A percentile compares a stretch with the other conserved stretches of the same genome.
phyloP scores from a whole-genome alignment of 441 rosid genomes.

The Isatis lusitanica region DNA sequence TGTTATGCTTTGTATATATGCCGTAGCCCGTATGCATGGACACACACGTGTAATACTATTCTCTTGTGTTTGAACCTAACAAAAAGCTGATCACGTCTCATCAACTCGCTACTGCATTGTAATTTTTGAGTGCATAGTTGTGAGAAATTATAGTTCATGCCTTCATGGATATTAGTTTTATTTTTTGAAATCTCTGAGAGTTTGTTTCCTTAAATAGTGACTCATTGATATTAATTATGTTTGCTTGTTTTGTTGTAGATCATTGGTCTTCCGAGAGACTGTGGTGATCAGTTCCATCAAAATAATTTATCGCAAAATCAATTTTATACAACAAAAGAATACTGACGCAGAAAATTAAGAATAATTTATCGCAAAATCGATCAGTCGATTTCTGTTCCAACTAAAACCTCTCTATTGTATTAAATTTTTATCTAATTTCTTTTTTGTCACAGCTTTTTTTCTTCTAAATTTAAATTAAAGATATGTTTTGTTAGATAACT shows the following conservation, averaged over 20 bases:
- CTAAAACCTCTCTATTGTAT: too few species aligned
- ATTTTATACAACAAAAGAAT: too few species aligned
- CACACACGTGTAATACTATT: slow-evolving; percentile 48
- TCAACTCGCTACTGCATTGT: not conserved
- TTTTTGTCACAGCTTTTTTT: too few species aligned
- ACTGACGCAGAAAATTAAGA: too few species aligned
- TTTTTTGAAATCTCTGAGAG: not conserved
- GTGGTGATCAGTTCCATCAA: not conserved
- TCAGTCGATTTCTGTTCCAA: too few species aligned
- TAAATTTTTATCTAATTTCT: too few species aligned
- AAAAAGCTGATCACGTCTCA: not conserved
- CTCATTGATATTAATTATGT: not conserved
- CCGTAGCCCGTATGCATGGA: slow-evolving; percentile 24
- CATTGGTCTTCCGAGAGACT: not conserved
- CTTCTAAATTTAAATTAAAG: too few species aligned
- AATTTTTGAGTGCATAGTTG: not conserved
- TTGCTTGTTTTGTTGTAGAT: slow-evolving; percentile 1
- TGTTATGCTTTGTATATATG: slow-evolving; percentile 36
- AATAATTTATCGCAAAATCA: not conserved
- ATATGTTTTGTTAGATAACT: too few species aligned
- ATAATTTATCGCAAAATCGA: too few species aligned
- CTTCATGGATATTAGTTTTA: not conserved
- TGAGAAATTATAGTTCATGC: not conserved
- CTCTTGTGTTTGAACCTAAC: not conserved
- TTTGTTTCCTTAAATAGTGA: not conserved